These are phyloP conservation scores for Plasmodium coatneyi DNA, from an alignment of 169 alveolate species.

Conservation along the genomic window DNA sequence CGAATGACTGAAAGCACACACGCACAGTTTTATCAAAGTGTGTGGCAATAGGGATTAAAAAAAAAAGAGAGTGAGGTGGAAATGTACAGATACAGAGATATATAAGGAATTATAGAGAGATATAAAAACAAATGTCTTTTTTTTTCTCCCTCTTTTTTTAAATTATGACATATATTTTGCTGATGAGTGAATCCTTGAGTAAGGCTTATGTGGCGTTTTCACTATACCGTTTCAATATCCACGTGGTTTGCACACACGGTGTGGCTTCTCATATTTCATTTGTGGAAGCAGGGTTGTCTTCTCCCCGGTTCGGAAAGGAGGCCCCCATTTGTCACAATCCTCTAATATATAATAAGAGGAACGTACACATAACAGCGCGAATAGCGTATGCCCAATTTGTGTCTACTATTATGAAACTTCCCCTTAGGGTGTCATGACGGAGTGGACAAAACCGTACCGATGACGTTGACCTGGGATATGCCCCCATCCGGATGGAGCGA, in stretches of 20 bases:
- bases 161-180: neutral
- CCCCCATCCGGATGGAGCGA: slow-evolving; percentile 73
- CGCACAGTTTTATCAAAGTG: neutral
- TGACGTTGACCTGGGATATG: slow-evolving; percentile 51
- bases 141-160: neutral
- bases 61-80: neutral
- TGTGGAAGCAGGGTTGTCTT: neutral
- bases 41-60: neutral
- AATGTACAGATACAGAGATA: neutral
- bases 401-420: neutral
- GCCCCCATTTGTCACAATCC: neutral
- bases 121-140: neutral
- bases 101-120: neutral
- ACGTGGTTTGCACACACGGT: neutral
- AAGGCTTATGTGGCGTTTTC: neutral
- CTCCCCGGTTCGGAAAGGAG: neutral
- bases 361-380: neutral
- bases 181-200: neutral
- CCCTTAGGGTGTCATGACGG: neutral
- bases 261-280: neutral
- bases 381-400: neutral
- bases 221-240: neutral
- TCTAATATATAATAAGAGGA: neutral
- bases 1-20: neutral
- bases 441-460: slow-evolving; percentile 50